Percentiles rank a stretch among this genome's conserved stretches.
These are phyloP conservation scores for Fraxinus anomala DNA, from an alignment of 257 asterid genomes.

Conservation along the genomic window DNA sequence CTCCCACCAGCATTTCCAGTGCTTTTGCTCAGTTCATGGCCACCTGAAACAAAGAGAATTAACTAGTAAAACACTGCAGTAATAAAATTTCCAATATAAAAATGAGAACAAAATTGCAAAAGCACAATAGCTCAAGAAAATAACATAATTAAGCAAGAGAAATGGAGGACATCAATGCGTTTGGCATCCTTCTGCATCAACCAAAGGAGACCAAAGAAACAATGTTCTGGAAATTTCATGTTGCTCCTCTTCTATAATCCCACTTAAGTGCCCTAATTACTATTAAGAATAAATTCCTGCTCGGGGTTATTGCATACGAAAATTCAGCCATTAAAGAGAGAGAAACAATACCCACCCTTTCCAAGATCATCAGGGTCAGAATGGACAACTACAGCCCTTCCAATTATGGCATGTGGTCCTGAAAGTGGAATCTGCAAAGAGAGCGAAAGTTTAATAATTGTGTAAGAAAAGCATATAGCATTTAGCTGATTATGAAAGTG, in stretches of 20 bases:
- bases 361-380: conserved; percentile 98
- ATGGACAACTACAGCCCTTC: conserved; percentile 99
- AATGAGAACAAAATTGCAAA: neutral
- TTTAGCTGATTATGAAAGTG: neutral
- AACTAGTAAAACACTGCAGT: neutral
- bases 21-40: conserved; percentile 64
- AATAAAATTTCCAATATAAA: neutral
- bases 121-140: neutral
- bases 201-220: neutral
- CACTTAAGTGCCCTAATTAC: neutral
- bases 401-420: conserved; percentile 78
- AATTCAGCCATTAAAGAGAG: neutral
- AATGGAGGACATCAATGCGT: neutral
- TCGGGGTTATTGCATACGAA: neutral
- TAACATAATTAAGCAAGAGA: neutral
- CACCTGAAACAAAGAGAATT: conserved; percentile 38
- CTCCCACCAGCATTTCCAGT: conserved; percentile 77
- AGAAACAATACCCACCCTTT: conserved; percentile 55
- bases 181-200: neutral
- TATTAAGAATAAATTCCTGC: neutral
- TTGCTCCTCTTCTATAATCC: neutral
- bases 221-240: conserved; percentile 4
- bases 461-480: conserved; percentile 10
- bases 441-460: neutral
- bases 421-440: conserved; percentile 71